These are phyloP conservation scores for Amanita polypyramis DNA, from an alignment of 768 basidiomycete species.

Conservation along the genomic window DNA sequence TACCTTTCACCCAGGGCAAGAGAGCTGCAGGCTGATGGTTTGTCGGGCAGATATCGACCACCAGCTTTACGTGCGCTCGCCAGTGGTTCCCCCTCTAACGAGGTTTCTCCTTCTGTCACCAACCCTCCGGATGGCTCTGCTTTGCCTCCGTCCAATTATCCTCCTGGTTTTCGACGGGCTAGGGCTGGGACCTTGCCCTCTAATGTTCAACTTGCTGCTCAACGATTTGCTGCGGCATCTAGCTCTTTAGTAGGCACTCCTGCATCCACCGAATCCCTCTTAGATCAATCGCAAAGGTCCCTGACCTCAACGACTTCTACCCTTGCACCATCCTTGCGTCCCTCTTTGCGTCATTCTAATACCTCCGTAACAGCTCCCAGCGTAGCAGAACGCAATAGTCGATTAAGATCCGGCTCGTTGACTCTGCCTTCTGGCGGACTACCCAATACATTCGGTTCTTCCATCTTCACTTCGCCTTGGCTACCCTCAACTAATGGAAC, in stretches of 20 bases:
- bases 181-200: slow-evolving; percentile 97
- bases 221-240: slow-evolving; percentile 65
- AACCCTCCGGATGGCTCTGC: slow-evolving; percentile 47
- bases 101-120: slow-evolving; percentile 45
- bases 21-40: slow-evolving; percentile 72
- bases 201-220: slow-evolving; percentile 82
- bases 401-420: slow-evolving; percentile 86
- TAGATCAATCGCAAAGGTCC: slow-evolving; percentile 42
- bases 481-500: slow-evolving; percentile 50
- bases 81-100: slow-evolving; percentile 66
- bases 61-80: slow-evolving; percentile 69
- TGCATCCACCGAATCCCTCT: slow-evolving; percentile 28
- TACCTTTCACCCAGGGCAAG: slow-evolving; percentile 47
- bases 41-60: slow-evolving; percentile 63
- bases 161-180: slow-evolving; percentile 84
- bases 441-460: slow-evolving; percentile 77
- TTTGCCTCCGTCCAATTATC: slow-evolving; percentile 66
- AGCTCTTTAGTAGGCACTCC: slow-evolving; percentile 41
- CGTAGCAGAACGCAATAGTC: slow-evolving; percentile 61
- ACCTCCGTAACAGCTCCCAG: slow-evolving; percentile 42
- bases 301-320: slow-evolving; percentile 33
- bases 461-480: slow-evolving; percentile 89
- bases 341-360: slow-evolving; percentile 68
- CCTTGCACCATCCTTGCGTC: slow-evolving; percentile 41
- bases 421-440: slow-evolving; percentile 73